Conservation (phyloP, 108 stramenopile species). For the Nannochloropsis gaditana region DNA sequence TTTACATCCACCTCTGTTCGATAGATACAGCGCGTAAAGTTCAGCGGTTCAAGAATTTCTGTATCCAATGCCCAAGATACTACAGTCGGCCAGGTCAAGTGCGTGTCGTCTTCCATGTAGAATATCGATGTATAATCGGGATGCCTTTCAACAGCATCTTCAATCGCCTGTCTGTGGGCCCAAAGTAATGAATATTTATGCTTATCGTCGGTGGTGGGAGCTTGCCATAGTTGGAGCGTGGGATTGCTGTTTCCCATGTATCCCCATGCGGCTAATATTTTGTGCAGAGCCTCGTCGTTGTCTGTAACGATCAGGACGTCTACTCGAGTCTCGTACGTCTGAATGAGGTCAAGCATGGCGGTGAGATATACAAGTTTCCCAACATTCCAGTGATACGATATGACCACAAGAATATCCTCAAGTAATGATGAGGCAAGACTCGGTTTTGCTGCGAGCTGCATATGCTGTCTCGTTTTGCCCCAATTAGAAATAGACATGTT, state of each 20-base stretch:
- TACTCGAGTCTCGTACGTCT: background rate
- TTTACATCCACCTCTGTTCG: background rate
- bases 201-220: background rate
- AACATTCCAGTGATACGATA: background rate
- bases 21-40: background rate
- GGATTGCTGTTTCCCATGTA: background rate
- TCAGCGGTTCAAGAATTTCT: background rate
- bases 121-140: background rate
- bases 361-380: background rate
- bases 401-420: background rate
- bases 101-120: background rate
- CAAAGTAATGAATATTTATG: background rate
- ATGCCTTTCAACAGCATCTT: background rate
- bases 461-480: background rate
- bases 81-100: background rate
- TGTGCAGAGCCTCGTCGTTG: background rate
- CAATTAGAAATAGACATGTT: background rate
- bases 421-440: background rate
- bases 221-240: background rate
- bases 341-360: background rate
- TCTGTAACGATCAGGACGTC: background rate
- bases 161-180: background rate
- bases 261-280: background rate
- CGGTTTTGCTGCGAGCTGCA: background rate
- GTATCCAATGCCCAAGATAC: background rate